Base-by-base conservation (phyloP, 768 basidiomycete genomes). In the Tylopilus felleus region DNA sequence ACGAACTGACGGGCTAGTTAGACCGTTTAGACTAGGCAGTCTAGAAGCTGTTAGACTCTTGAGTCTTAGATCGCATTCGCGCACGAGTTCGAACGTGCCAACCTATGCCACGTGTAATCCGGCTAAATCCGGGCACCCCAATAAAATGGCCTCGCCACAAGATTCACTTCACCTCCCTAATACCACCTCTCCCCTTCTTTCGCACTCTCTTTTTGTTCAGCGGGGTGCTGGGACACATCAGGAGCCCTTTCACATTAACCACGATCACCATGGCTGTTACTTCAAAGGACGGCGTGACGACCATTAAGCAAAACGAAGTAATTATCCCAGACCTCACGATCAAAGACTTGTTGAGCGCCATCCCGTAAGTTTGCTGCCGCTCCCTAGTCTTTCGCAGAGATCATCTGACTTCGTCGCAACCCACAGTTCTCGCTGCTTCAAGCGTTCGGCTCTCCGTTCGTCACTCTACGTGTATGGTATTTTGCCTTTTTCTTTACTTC, bases 391-490 rank as follows among this genome's bases (percentile, higher is more conserved):
- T 62, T 44, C 28, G 21, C 14, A 21, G 3, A 19, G 23, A n/a
- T 13, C 7, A 49, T 9, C 36, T 52, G 16, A 59, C 36, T 21
- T 27, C 17, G 8, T 29, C 33, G 25, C 25, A 21, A 50, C 49
- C 35, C 52, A 27, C 57, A 91, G 90, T 14, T 60, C 86, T 9
- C 93, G 93, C 72, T 98, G 96, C 76, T 92, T 86, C 74, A 78
- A 95, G 76, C 89, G 96, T 56, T 95, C 92, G 0, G 89, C 92
- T 5, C 57, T 94, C 63, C 80, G 77, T 67, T 93, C 93, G 5
- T 85, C 83, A 1, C 54, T 79, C 48, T 93, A 97, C 70, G 75
- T 96, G 90, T 90, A 70, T 55, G 85, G 70, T 25, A 0, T 50
- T n/a, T 21, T 35, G 1, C 29, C 28, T 41, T 16, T 29, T 4